Base-by-base conservation (phyloP, 2,329 filamentous ascomycete species). In the Arthrobotrys entomopaga region DNA sequence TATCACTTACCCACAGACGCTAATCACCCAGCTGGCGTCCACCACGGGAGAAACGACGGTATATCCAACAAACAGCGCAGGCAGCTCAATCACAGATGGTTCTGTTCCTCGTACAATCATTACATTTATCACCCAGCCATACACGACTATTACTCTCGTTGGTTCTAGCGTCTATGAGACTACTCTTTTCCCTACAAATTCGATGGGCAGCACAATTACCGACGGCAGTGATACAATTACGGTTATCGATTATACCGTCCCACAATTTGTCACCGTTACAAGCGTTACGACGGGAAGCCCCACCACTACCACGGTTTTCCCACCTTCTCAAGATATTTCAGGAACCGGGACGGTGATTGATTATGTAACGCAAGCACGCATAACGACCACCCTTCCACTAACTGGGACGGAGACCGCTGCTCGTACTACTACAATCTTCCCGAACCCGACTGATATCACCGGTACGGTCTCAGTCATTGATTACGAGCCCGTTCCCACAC, bases 141-240 rank as follows among this genome's bases (percentile, higher is more conserved):
- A 8, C 2, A 40, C 29, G 16, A 57, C 53, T n/a, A 19, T 57
- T 15, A 57, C 53, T 38, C 10, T 19, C 2, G 11, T 40, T 10
- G 53, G 53, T 22, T 19, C 13, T 26, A 57, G 24, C 4, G 38
- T 57, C 24, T 38, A 13, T 11, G 53, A 40, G 15, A 43, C 54
- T 7, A 58, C 54, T 1, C 15, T 58, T 4, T 58, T 13, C 24
- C 54, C 54, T 7, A 58, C 38, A 22, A 16, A 58, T 16, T 34
- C n/a, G 1, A 13, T 11, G 11, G 54, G 54, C 8, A 15, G 11
- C 13, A 58, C 54, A 1, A 46, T 58, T 15, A 58, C 54, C 1
- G 38, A 58, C 19, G 54, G 54, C 11, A 22, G n/a, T 16, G 53
- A 26, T 16, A 60, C 56, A 20, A 60, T 60, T 6, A 60, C 56